Conservation (phyloP, 495 filamentous ascomycete species). For the Neurospora africana region DNA sequence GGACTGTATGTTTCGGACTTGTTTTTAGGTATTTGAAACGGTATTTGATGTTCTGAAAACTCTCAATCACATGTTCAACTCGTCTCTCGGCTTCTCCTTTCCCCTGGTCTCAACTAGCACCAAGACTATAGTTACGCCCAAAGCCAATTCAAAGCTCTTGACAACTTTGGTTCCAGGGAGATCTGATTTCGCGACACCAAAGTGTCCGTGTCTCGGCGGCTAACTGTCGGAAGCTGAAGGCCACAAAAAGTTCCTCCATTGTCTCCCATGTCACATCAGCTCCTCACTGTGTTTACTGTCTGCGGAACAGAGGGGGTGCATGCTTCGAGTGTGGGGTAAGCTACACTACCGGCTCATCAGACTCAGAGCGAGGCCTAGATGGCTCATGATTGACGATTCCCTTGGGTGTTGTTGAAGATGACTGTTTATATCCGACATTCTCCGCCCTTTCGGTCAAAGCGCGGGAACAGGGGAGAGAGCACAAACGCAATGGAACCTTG, state of each 20-base stretch:
- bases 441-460: background rate
- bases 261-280: background rate
- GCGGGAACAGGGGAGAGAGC: background rate
- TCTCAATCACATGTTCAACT: background rate
- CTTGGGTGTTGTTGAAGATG: background rate
- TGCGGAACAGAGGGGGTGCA: background rate
- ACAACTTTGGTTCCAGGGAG: background rate
- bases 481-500: background rate
- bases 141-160: background rate
- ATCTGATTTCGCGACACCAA: background rate
- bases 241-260: background rate
- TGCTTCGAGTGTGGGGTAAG: background rate
- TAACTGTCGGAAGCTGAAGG: background rate
- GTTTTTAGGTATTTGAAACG: background rate
- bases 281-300: background rate
- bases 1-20: background rate
- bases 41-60: background rate
- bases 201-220: background rate
- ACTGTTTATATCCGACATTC: background rate
- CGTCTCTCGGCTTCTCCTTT: background rate
- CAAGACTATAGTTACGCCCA: background rate
- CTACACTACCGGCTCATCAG: background rate
- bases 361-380: background rate
- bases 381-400: background rate
- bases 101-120: background rate